Conservation (phyloP, 345 rosid species). For the Leavenworthia alabamica region DNA sequence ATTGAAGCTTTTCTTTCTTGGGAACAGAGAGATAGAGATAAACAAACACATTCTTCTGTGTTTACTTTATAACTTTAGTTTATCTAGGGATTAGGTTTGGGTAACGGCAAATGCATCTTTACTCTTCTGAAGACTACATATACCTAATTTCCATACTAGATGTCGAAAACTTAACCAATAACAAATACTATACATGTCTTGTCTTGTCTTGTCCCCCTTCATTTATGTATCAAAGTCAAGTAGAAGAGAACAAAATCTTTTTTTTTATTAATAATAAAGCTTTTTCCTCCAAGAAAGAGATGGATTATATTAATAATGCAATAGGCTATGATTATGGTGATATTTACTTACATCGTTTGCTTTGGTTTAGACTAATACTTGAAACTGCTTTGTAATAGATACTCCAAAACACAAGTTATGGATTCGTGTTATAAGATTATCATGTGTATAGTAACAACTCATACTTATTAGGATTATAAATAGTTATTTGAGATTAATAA, state of each 20-base stretch:
- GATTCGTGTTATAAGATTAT: neutral
- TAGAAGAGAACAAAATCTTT: neutral
- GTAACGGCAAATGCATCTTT: neutral
- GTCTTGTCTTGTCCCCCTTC: no score
- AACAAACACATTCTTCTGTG: constrained; percentile 4
- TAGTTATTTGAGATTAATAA: neutral
- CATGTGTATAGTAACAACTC: neutral
- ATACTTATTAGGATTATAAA: neutral
- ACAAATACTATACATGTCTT: neutral
- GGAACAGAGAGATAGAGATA: constrained; percentile 12
- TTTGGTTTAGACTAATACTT: neutral
- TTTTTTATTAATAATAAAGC: no score
- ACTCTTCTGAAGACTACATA: no score
- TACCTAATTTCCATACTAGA: neutral
- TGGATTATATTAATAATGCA: neutral
- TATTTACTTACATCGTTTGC: neutral
- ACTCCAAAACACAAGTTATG: neutral
- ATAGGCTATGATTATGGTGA: neutral
- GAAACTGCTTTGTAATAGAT: neutral
- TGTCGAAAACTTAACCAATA: neutral
- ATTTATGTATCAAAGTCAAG: neutral
- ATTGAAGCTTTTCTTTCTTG: constrained; percentile 28
- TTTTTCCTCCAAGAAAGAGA: neutral
- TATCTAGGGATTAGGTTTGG: neutral
- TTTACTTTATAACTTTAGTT: neutral